Percentiles rank a stretch among this genome's conserved stretches.
phyloP scores from a whole-genome alignment of 75 land plant species.

The Cryptomeria japonica region DNA sequence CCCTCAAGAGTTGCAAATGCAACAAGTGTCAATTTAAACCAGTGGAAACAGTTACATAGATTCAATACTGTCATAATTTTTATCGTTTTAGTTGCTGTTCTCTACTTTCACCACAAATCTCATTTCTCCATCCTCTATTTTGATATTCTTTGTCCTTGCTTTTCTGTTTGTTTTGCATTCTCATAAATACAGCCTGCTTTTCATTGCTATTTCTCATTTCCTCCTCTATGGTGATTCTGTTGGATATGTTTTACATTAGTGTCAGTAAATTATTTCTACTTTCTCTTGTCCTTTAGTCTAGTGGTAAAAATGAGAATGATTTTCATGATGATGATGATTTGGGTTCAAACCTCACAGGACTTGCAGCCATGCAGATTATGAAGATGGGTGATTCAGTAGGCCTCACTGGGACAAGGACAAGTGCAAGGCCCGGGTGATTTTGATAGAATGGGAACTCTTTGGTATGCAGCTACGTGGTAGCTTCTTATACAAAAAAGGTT shows the following conservation, averaged over 20 bases:
- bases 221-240: neutral
- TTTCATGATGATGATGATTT: neutral
- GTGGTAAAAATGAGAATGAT: neutral
- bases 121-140: neutral
- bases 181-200: neutral
- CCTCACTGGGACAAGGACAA: neutral
- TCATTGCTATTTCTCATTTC: neutral
- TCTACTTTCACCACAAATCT: neutral
- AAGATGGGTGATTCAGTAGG: neutral
- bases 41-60: neutral
- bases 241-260: neutral
- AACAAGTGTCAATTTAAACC: neutral
- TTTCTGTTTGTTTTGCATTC: neutral
- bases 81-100: neutral
- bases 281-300: neutral
- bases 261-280: neutral
- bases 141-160: neutral
- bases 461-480: neutral
- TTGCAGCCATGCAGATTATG: neutral
- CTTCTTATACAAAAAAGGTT: neutral
- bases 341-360: neutral
- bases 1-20: neutral
- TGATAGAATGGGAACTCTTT: neutral
- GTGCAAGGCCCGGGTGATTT: neutral
- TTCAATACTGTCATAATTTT: neutral